Evolutionary conservation across 768 basidiomycete genomes (phyloP).

Genomic region (Clathrus columnatus): DNA sequence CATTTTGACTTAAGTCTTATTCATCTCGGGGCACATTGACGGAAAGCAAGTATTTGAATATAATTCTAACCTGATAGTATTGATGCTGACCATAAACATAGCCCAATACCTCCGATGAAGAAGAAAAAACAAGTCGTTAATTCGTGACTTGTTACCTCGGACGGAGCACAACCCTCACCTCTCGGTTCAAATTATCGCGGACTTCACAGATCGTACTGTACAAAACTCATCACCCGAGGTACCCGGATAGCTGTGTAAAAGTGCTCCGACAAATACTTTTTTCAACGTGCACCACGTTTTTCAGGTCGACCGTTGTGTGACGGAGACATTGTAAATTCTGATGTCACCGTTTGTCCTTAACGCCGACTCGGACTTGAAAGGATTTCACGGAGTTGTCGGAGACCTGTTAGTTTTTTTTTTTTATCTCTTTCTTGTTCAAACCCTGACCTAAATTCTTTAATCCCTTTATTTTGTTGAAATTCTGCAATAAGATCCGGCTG

Average conservation of each 20-base stretch:
- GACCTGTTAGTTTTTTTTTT: constrained; percentile 1
- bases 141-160: constrained; percentile 63
- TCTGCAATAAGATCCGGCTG: no score
- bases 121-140: constrained; percentile 58
- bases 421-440: not conserved
- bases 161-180: constrained; percentile 81
- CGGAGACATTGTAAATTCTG: constrained; percentile 84
- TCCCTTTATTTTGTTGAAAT: no score
- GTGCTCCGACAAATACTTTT: not conserved
- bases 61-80: no score
- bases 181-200: constrained; percentile 65
- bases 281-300: not conserved
- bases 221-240: constrained; percentile 78
- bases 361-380: no score
- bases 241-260: constrained; percentile 77
- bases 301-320: constrained; percentile 67
- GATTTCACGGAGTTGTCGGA: constrained; percentile 81
- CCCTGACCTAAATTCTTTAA: no score
- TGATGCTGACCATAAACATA: constrained; percentile 21
- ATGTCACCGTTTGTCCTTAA: constrained; percentile 78
- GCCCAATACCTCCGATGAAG: constrained; percentile 66
- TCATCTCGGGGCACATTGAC: no score
- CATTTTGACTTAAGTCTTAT: no score
- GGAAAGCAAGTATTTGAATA: no score
- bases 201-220: constrained; percentile 74